A percentile compares a stretch with the other conserved stretches of the same genome.
Conservation (phyloP, 148 eudicot genomes). For the Bassia scoparia region DNA sequence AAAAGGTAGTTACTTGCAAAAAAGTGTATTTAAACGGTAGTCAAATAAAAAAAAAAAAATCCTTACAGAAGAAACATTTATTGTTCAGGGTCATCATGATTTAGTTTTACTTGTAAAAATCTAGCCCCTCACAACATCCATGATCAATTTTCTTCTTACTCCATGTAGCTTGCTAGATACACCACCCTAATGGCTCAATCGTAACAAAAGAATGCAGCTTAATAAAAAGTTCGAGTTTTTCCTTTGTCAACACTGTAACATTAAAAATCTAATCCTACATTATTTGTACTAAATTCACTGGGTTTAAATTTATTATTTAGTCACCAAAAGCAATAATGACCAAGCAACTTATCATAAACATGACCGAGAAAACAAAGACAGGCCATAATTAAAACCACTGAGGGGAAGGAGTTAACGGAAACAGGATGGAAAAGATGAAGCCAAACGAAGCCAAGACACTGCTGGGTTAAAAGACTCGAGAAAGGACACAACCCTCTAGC, state of each 20-base stretch:
- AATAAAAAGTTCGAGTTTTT: background rate
- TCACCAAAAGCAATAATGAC: background rate
- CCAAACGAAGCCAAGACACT: background rate
- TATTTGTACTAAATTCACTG: background rate
- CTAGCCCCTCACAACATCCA: no score
- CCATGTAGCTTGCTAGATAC: background rate
- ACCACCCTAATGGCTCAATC: no score
- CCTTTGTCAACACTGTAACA: background rate
- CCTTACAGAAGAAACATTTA: no score
- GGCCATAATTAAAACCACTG: background rate
- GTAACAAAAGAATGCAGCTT: no score
- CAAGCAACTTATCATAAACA: background rate
- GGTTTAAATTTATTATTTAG: background rate
- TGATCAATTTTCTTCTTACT: no score
- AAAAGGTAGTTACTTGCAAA: no score
- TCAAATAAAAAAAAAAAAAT: no score
- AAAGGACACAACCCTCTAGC: background rate
- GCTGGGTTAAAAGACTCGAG: background rate
- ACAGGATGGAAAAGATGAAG: background rate
- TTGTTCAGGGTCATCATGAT: no score
- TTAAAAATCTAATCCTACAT: no score
- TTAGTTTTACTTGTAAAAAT: no score
- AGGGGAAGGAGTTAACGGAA: background rate
- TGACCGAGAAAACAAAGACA: background rate
- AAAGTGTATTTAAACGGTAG: no score